Percentiles rank a stretch among this genome's conserved stretches.
Conservation (phyloP, 1,139 yeast species). For the Kodamaea alishanica region DNA sequence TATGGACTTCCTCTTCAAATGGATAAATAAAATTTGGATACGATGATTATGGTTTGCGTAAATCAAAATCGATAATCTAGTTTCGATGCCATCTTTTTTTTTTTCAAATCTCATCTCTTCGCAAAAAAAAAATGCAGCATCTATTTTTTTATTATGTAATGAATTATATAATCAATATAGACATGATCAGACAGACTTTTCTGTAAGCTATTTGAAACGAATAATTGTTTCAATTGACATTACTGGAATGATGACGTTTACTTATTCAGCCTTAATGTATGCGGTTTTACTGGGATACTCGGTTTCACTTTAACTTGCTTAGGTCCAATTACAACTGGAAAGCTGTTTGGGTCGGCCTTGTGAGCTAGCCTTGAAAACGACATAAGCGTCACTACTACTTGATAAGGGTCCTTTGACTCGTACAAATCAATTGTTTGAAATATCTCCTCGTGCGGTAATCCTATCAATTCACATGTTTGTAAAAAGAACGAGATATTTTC, state of each 20-base stretch:
- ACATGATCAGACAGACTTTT: too few relatives aligned
- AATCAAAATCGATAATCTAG: background rate
- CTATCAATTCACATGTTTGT: conserved; percentile 53
- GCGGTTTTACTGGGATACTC: conserved; percentile 36
- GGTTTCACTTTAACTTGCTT: conserved; percentile 34
- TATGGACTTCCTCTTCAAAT: background rate
- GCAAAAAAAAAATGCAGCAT: conserved; percentile 1
- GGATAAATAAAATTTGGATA: background rate
- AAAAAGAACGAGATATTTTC: conserved; percentile 79
- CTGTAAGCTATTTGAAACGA: too few relatives aligned
- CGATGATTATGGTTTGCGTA: background rate
- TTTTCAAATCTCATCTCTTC: background rate
- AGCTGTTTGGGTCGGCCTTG: conserved; percentile 30
- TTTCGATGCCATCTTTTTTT: background rate
- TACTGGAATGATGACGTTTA: too few relatives aligned
- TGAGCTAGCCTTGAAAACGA: conserved; percentile 59
- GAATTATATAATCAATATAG: too few relatives aligned
- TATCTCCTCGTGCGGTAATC: conserved; percentile 79
- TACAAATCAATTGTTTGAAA: conserved; percentile 80
- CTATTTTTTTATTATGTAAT: background rate
- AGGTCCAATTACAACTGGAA: conserved; percentile 33
- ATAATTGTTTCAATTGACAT: too few relatives aligned
- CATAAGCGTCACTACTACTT: conserved; percentile 68
- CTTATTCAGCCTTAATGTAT: conserved; percentile 10
- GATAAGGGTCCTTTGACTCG: conserved; percentile 73